These are phyloP conservation scores for Penicillium dipodomyicola DNA, from an alignment of 495 filamentous ascomycete species.

Conservation along the genomic window DNA sequence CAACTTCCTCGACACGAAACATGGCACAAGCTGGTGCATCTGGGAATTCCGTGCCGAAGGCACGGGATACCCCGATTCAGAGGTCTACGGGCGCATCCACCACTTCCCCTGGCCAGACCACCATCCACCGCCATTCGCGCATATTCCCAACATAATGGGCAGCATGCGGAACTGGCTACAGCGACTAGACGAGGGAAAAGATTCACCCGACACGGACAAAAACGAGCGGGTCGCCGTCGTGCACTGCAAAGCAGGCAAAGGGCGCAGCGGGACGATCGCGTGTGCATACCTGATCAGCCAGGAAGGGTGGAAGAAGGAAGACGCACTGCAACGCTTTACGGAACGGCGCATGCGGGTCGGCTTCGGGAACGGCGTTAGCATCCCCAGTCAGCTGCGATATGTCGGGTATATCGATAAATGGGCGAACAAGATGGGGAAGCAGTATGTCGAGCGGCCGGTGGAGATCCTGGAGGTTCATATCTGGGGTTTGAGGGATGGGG, in stretches of 20 bases:
- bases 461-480: slow-evolving; percentile 87
- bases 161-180: slow-evolving; percentile 86
- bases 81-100: slow-evolving; percentile 76
- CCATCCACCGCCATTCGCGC: slow-evolving; percentile 87
- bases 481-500: slow-evolving; percentile 84
- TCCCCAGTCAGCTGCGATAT: slow-evolving; percentile 87
- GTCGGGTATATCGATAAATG: slow-evolving; percentile 88
- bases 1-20: slow-evolving; percentile 78
- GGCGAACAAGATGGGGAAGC: slow-evolving; percentile 66
- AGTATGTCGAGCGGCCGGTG: slow-evolving; percentile 77
- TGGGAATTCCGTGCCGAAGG: slow-evolving; percentile 98
- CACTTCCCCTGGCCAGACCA: slow-evolving; percentile 98
- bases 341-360: slow-evolving; percentile 81
- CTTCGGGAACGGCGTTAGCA: slow-evolving; percentile 88
- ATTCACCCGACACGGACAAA: slow-evolving; percentile 10
- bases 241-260: slow-evolving; percentile 97
- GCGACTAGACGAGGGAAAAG: slow-evolving; percentile 40
- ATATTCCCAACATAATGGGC: slow-evolving; percentile 84
- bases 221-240: slow-evolving; percentile 75
- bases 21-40: slow-evolving; percentile 81
- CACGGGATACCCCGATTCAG: slow-evolving; percentile 87
- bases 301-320: slow-evolving; percentile 75
- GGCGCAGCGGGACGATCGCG: slow-evolving; percentile 83
- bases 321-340: slow-evolving; percentile 82
- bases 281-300: slow-evolving; percentile 88